Evolutionary conservation across 345 rosid species (phyloP).

Genomic region (Capsella bursapastoris): DNA sequence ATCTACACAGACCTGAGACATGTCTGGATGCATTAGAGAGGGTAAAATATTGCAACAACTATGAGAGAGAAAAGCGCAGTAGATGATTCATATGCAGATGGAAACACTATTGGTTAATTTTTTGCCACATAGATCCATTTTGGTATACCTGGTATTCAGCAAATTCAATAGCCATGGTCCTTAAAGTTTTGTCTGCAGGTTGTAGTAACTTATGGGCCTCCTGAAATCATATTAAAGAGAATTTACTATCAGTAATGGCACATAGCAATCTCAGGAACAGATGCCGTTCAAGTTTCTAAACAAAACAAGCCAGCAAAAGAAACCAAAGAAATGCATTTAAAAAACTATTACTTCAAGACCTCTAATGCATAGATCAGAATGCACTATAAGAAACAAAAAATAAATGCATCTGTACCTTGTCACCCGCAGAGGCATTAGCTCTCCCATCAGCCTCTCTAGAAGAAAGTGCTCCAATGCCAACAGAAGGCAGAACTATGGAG

Average conservation of each 20-base stretch:
- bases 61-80: constrained; percentile 3
- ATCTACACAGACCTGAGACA: constrained; percentile 92
- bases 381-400: constrained; percentile 15
- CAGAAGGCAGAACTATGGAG: constrained; percentile 85
- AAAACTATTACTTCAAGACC: constrained; percentile 14
- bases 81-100: constrained; percentile 20
- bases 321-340: constrained; percentile 20
- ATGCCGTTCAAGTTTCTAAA: constrained; percentile 18
- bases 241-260: constrained; percentile 15
- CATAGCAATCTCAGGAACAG: constrained; percentile 14
- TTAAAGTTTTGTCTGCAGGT: constrained; percentile 86
- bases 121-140: constrained; percentile 10
- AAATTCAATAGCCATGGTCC: constrained; percentile 96
- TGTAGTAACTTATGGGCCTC: constrained; percentile 96
- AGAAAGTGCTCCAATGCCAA: constrained; percentile 93
- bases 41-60: constrained; percentile 8
- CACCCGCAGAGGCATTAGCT: constrained; percentile 81
- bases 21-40: constrained; percentile 26
- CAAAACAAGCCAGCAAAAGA: constrained; percentile 15
- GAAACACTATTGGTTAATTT: neutral
- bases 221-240: constrained; percentile 52
- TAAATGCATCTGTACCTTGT: constrained; percentile 62
- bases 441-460: constrained; percentile 97
- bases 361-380: constrained; percentile 13
- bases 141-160: constrained; percentile 91